These are phyloP conservation scores for Thielaviopsis euricoi DNA, from an alignment of 2,329 filamentous ascomycete genomes.

Conservation along the genomic window DNA sequence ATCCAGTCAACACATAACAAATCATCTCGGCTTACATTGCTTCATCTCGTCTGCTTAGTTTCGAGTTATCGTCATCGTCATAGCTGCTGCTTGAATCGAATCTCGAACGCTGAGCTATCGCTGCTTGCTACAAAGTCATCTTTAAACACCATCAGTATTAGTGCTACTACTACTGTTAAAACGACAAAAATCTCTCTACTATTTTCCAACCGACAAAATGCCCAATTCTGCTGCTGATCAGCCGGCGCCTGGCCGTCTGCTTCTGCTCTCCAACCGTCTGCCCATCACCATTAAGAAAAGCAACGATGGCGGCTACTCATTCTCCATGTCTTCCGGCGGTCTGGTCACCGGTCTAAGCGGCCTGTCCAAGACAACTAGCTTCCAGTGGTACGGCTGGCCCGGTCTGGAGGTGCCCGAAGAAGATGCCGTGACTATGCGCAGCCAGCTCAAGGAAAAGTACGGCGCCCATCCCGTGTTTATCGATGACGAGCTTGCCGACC, in stretches of 20 bases:
- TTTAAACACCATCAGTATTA: no score
- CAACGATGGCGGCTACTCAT: conserved; percentile 80
- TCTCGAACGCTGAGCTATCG: neutral
- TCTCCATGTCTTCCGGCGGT: conserved; percentile 92
- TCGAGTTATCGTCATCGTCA: no score
- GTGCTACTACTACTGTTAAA: no score
- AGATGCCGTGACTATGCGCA: conserved; percentile 58
- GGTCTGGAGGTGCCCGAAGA: conserved; percentile 79
- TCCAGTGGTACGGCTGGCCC: conserved; percentile 98
- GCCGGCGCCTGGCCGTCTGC: conserved; percentile 35
- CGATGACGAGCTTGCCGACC: conserved; percentile 80
- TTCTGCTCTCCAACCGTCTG: conserved; percentile 85
- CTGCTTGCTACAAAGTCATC: neutral
- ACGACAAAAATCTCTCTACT: no score
- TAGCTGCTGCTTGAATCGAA: no score
- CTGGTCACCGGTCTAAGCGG: conserved; percentile 88
- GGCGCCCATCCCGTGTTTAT: conserved; percentile 85
- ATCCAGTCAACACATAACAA: no score
- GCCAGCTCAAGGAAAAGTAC: conserved; percentile 72
- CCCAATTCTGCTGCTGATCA: conserved; percentile 21
- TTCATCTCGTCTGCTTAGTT: no score
- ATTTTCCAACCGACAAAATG: conserved; percentile 17
- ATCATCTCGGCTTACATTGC: no score
- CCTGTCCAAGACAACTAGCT: conserved; percentile 78
- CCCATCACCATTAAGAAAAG: conserved; percentile 93